These are phyloP conservation scores for Mycena crocata DNA, from an alignment of 768 basidiomycete species.

Conservation along the genomic window DNA sequence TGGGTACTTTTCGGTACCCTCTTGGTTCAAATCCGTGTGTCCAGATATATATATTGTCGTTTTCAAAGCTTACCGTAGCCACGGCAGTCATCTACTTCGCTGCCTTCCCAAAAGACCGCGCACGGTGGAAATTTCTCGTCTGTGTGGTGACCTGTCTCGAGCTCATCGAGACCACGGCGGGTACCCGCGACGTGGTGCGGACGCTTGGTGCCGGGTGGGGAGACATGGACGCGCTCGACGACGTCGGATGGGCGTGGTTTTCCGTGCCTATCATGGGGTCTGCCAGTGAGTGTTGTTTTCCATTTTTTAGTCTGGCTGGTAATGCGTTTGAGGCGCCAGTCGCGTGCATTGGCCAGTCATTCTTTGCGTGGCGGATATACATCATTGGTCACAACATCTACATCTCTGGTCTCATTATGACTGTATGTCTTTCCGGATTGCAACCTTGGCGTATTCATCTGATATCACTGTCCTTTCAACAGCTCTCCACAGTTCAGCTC, in stretches of 20 bases:
- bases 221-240: constrained; percentile 24
- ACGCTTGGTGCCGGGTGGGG: constrained; percentile 35
- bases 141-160: constrained; percentile 31
- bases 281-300: constrained; percentile 13
- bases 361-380: constrained; percentile 40
- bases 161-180: constrained; percentile 33
- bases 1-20: constrained; percentile 17
- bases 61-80: neutral
- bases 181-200: constrained; percentile 31
- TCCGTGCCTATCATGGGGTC: constrained; percentile 34
- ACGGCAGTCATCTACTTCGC: constrained; percentile 43
- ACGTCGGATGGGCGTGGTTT: constrained; percentile 32
- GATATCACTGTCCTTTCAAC: neutral
- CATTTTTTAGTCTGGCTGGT: neutral
- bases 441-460: neutral
- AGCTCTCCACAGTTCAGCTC: constrained; percentile 6
- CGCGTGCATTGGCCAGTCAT: constrained; percentile 35
- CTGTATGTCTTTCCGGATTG: neutral
- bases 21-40: constrained; percentile 16
- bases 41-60: neutral
- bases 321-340: constrained; percentile 24
- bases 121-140: constrained; percentile 29
- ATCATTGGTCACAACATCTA: constrained; percentile 25
- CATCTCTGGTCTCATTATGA: constrained; percentile 27
- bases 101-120: constrained; percentile 45